Evolutionary conservation across 2,329 filamentous ascomycete species (phyloP).

Genomic region (Penicillium thymicola): DNA sequence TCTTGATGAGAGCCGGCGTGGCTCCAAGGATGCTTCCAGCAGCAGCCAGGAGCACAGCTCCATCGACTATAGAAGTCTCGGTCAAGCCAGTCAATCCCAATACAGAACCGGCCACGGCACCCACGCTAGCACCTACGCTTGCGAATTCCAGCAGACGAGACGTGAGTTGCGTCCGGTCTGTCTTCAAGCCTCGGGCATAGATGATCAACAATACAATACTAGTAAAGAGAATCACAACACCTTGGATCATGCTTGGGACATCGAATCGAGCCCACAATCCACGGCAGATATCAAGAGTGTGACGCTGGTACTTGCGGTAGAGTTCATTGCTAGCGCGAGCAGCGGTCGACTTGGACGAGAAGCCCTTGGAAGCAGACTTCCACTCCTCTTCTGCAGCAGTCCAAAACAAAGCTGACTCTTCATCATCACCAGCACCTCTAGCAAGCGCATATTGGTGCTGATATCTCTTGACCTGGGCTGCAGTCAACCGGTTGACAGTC

Average conservation of each 20-base stretch:
- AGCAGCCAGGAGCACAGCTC: conserved; percentile 40
- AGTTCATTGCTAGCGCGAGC: conserved; percentile 51
- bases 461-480: conserved; percentile 85
- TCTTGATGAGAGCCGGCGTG: conserved; percentile 38
- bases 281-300: conserved; percentile 76
- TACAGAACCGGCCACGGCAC: conserved; percentile 34
- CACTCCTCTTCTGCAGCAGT: conserved; percentile 55
- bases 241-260: conserved; percentile 76
- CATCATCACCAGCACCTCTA: conserved; percentile 63
- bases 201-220: conserved; percentile 68
- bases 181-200: conserved; percentile 62
- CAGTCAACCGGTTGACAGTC: conserved; percentile 69
- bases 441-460: conserved; percentile 77
- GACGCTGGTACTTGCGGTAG: conserved; percentile 70
- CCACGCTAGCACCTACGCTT: conserved; percentile 47
- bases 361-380: conserved; percentile 44
- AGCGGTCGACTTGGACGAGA: conserved; percentile 35
- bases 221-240: conserved; percentile 66
- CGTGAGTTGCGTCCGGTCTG: conserved; percentile 53
- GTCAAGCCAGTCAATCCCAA: conserved; percentile 24
- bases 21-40: conserved; percentile 46
- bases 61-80: conserved; percentile 33
- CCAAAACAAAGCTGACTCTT: conserved; percentile 59
- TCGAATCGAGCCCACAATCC: conserved; percentile 91
- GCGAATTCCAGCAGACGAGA: conserved; percentile 53